These are phyloP conservation scores for Coniochaeta pulveracea DNA, from an alignment of 2,329 filamentous ascomycete genomes.

Conservation along the genomic window DNA sequence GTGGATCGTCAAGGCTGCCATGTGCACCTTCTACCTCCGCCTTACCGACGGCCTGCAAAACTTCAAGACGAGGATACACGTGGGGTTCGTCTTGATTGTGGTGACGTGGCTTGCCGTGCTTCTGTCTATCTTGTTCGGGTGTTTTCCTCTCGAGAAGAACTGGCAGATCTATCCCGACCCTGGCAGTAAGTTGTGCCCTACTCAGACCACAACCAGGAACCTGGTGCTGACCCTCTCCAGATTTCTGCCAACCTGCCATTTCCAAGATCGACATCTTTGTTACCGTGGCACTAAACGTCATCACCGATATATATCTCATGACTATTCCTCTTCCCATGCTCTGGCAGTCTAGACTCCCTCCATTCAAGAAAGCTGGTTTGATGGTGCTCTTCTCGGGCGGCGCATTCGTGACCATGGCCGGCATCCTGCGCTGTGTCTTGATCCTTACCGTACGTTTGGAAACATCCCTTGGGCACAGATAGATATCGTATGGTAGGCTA, in stretches of 20 bases:
- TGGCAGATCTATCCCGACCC: slow-evolving; percentile 39
- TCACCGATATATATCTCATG: slow-evolving; percentile 27
- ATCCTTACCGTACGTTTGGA: slow-evolving; percentile 25
- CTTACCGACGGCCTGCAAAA: slow-evolving; percentile 29
- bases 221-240: no score
- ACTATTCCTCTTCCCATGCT: slow-evolving; percentile 36
- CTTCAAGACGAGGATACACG: slow-evolving; percentile 23
- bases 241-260: slow-evolving; percentile 25
- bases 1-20: slow-evolving; percentile 40
- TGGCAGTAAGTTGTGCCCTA: no score
- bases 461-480: no score
- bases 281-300: slow-evolving; percentile 24
- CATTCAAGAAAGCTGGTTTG: slow-evolving; percentile 38
- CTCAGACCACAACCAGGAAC: no score
- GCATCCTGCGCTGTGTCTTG: slow-evolving; percentile 39
- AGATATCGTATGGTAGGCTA: slow-evolving; percentile 2
- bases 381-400: slow-evolving; percentile 43
- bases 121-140: slow-evolving; percentile 32
- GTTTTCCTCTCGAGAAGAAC: slow-evolving; percentile 33
- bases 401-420: slow-evolving; percentile 41
- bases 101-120: slow-evolving; percentile 33
- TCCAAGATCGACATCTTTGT: slow-evolving; percentile 26
- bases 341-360: slow-evolving; percentile 35
- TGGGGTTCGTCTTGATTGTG: slow-evolving; percentile 33
- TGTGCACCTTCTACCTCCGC: slow-evolving; percentile 41